Conservation (phyloP, 768 basidiomycete genomes). For the Botryobasidium botryosum region DNA sequence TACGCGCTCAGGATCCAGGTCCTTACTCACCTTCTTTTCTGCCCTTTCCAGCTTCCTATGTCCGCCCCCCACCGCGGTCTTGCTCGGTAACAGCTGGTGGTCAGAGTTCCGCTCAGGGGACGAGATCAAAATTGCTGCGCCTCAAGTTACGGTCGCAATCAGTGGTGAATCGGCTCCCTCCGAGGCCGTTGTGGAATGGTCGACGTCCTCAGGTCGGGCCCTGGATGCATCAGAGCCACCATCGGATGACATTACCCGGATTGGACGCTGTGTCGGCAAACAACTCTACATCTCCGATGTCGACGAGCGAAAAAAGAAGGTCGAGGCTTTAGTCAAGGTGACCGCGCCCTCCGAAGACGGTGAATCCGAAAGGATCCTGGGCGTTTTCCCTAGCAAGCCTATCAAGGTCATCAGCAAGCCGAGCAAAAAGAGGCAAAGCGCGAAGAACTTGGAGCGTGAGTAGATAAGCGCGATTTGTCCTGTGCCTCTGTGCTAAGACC, state of each 20-base stretch:
- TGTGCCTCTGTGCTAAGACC: constrained; percentile 5
- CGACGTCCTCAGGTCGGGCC: constrained; percentile 62
- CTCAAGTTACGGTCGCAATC: constrained; percentile 75
- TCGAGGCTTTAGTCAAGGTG: constrained; percentile 82
- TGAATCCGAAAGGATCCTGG: constrained; percentile 68
- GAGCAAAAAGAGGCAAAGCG: constrained; percentile 89
- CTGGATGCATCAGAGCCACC: constrained; percentile 55
- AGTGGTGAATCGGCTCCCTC: constrained; percentile 78
- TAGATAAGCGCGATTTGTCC: constrained; percentile 13
- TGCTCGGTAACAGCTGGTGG: constrained; percentile 95
- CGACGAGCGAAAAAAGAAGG: constrained; percentile 89
- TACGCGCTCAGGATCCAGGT: background rate
- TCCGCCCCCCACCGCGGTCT: constrained; percentile 82
- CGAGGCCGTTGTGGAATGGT: constrained; percentile 81
- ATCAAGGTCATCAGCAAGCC: constrained; percentile 99
- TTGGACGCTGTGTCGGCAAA: constrained; percentile 87
- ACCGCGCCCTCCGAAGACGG: constrained; percentile 66
- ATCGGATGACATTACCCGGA: constrained; percentile 62
- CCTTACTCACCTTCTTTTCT: background rate
- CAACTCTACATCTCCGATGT: constrained; percentile 90
- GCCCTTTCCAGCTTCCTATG: constrained; percentile 52
- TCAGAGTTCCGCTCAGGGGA: constrained; percentile 50
- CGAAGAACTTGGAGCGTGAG: constrained; percentile 84
- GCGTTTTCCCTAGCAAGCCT: constrained; percentile 79
- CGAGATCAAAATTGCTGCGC: constrained; percentile 56